Evolutionary conservation across 192 early-diverging fungal genomes (phyloP).

Genomic region (Coemansia sp.): DNA sequence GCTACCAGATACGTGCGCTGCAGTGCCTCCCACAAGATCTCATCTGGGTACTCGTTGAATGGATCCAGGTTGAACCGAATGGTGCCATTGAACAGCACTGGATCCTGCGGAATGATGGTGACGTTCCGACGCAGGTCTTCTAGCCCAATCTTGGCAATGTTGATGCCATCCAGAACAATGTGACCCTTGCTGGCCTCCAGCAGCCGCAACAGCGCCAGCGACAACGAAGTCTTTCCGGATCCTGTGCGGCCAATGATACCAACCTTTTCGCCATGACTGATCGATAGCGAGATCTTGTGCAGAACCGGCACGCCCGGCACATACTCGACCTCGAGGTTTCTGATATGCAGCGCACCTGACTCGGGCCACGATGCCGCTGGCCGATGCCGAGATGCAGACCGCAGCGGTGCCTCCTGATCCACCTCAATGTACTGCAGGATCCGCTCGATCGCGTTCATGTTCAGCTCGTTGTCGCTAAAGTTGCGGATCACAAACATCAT

Average conservation of each 20-base stretch:
- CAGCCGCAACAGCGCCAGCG: slow-evolving; percentile 73
- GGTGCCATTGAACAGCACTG: slow-evolving; percentile 42
- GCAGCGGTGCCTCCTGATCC: slow-evolving; percentile 72
- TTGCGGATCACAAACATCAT: slow-evolving; percentile 78
- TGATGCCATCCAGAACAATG: slow-evolving; percentile 73
- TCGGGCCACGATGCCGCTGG: slow-evolving; percentile 63
- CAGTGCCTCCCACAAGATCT: slow-evolving; percentile 50
- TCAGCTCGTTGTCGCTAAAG: slow-evolving; percentile 78
- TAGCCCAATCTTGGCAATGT: slow-evolving; percentile 69
- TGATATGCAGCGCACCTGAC: slow-evolving; percentile 67
- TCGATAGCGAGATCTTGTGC: slow-evolving; percentile 58
- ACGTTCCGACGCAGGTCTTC: slow-evolving; percentile 69
- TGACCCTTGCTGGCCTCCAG: slow-evolving; percentile 66
- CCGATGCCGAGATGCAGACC: slow-evolving; percentile 54
- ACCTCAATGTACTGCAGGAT: slow-evolving; percentile 76
- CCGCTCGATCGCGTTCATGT: slow-evolving; percentile 84
- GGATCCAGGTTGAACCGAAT: slow-evolving; percentile 85
- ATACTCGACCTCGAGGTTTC: slow-evolving; percentile 74
- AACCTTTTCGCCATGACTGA: slow-evolving; percentile 48
- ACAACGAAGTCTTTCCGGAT: slow-evolving; percentile 72
- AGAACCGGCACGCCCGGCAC: slow-evolving; percentile 69
- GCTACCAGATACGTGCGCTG: slow-evolving; percentile 11
- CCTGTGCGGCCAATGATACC: slow-evolving; percentile 58
- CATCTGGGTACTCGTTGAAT: slow-evolving; percentile 72
- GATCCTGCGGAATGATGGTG: slow-evolving; percentile 81